Conservation (phyloP, 805 yeast genomes). For the Priceomyces carsonii region DNA sequence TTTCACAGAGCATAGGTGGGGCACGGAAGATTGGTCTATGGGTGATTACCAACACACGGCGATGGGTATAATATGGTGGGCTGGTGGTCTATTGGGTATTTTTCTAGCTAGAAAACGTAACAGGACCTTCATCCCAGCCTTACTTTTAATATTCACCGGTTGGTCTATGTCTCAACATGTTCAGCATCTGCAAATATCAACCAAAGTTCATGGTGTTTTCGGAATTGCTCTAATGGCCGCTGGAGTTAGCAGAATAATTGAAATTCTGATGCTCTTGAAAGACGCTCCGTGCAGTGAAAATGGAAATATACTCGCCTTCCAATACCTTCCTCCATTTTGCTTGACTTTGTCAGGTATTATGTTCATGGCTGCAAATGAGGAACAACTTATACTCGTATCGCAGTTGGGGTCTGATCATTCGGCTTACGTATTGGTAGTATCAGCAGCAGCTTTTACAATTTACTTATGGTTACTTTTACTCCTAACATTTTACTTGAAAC, state of each 20-base stretch:
- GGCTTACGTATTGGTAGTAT: constrained; percentile 70
- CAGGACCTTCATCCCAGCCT: constrained; percentile 77
- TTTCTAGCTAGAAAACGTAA: constrained; percentile 59
- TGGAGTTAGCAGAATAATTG: constrained; percentile 74
- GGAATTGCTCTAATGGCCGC: constrained; percentile 80
- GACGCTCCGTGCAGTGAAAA: constrained; percentile 50
- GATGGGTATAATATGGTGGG: constrained; percentile 97
- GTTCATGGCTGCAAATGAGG: constrained; percentile 93
- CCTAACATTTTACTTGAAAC: constrained; percentile 54
- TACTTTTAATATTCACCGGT: constrained; percentile 84
- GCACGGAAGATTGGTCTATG: constrained; percentile 81
- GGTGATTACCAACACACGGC: constrained; percentile 95
- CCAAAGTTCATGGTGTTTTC: constrained; percentile 85
- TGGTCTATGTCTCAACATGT: constrained; percentile 92
- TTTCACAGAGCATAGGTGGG: constrained; percentile 97
- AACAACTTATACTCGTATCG: constrained; percentile 70
- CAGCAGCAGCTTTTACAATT: constrained; percentile 73
- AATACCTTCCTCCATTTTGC: constrained; percentile 82
- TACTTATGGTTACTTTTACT: constrained; percentile 66
- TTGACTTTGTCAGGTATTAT: constrained; percentile 75
- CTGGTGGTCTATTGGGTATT: constrained; percentile 86
- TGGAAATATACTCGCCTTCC: constrained; percentile 66
- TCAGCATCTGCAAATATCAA: constrained; percentile 73
- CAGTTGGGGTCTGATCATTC: constrained; percentile 83
- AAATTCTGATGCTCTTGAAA: constrained; percentile 71